phyloP scores from a whole-genome alignment of 495 filamentous ascomycete species.

The Neurospora cerealis region DNA sequence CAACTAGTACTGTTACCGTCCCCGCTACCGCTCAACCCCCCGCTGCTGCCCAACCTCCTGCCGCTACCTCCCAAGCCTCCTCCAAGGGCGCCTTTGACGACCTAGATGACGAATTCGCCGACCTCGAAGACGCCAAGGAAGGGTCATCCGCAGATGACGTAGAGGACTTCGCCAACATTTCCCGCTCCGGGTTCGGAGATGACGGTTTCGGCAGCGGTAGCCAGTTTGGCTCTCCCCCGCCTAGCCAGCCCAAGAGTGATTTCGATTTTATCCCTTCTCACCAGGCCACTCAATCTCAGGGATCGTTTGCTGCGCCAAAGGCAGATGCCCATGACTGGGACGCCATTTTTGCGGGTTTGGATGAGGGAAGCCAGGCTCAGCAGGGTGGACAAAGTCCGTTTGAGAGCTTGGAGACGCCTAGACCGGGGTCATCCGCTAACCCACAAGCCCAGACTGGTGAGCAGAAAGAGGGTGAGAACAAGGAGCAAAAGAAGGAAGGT shows the following conservation, averaged over 20 bases:
- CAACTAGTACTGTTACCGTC: background rate
- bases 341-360: slow-evolving; percentile 77
- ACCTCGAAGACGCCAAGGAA: slow-evolving; percentile 81
- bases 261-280: slow-evolving; percentile 33
- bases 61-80: slow-evolving; percentile 8
- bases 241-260: slow-evolving; percentile 42
- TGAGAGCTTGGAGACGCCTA: background rate
- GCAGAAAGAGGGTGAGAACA: background rate
- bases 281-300: background rate
- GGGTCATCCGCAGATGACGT: slow-evolving; percentile 62
- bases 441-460: background rate
- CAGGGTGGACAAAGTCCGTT: background rate
- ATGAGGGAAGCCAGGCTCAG: slow-evolving; percentile 29
- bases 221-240: slow-evolving; percentile 25
- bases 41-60: slow-evolving; percentile 13
- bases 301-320: slow-evolving; percentile 8
- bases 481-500: slow-evolving; percentile 12
- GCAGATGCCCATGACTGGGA: slow-evolving; percentile 77
- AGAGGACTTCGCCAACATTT: slow-evolving; percentile 57
- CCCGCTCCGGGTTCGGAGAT: slow-evolving; percentile 44
- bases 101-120: slow-evolving; percentile 84
- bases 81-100: slow-evolving; percentile 49
- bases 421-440: background rate
- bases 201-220: slow-evolving; percentile 51
- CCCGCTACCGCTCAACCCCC: slow-evolving; percentile 5